These are phyloP conservation scores for Nicotiana paniculata DNA, from an alignment of 257 asterid genomes.

Conservation along the genomic window DNA sequence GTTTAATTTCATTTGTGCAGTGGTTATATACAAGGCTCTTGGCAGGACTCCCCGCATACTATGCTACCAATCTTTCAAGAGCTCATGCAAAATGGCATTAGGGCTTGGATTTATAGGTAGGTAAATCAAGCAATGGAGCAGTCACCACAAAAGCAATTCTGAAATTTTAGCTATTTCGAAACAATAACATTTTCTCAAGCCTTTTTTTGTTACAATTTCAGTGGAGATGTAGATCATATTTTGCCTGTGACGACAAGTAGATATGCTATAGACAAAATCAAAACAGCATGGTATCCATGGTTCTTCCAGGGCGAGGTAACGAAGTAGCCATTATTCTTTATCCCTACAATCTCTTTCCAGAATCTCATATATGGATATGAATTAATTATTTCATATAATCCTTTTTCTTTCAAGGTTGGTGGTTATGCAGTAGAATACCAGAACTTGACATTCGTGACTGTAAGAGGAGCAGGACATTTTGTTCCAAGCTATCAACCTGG, in stretches of 20 bases:
- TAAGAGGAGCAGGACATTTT: constrained; percentile 60
- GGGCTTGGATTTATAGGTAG: constrained; percentile 51
- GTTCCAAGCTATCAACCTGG: constrained; percentile 59
- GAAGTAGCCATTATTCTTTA: not conserved
- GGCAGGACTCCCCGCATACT: constrained; percentile 40
- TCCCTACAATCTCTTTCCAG: not conserved
- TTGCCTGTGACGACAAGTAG: constrained; percentile 52
- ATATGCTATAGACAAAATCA: constrained; percentile 44
- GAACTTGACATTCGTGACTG: constrained; percentile 43
- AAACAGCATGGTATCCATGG: constrained; percentile 63
- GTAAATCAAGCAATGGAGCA: not conserved
- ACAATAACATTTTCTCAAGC: not conserved
- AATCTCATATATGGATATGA: not conserved
- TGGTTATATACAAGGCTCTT: not conserved
- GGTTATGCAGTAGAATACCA: constrained; percentile 51
- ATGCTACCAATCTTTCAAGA: constrained; percentile 43
- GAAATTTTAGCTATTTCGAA: not conserved
- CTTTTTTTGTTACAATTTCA: constrained; percentile 11
- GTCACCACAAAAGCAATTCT: not conserved
- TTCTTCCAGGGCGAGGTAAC: constrained; percentile 41
- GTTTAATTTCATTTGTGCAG: constrained; percentile 12
- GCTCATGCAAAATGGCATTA: constrained; percentile 40
- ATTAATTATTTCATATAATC: not conserved
- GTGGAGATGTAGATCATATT: constrained; percentile 51
- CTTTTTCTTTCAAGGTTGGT: constrained; percentile 35